phyloP scores from a whole-genome alignment of 192 early-diverging fungal genomes.

The Backusella morwellensis region DNA sequence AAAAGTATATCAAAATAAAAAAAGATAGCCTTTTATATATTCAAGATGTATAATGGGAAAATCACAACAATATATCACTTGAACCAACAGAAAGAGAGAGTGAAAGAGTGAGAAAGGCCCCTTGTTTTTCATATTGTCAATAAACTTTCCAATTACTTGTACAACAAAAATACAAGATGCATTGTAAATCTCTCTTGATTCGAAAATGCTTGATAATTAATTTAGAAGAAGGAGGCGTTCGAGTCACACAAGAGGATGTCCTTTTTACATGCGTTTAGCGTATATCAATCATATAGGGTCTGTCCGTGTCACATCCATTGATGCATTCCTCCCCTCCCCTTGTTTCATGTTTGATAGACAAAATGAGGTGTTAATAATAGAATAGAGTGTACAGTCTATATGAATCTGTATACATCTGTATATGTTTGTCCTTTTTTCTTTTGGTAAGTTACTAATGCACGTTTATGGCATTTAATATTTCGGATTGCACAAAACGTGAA shows the following conservation, averaged over 20 bases:
- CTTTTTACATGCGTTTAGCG: not conserved
- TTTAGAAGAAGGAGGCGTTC: not conserved
- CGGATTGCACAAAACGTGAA: not conserved
- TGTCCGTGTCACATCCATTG: not conserved
- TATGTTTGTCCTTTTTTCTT: not conserved
- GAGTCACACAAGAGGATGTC: not conserved
- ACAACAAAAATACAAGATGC: slow-evolving; percentile 2
- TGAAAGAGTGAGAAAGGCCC: not conserved
- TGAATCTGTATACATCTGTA: not conserved
- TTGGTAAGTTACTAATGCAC: not conserved
- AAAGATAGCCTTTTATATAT: not conserved
- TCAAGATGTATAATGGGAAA: not conserved
- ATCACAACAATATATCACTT: not conserved
- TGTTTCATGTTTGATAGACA: not conserved
- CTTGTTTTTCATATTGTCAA: not conserved
- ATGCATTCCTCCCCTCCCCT: not conserved
- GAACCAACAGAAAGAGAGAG: not conserved
- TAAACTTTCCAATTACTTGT: not conserved
- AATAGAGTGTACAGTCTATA: too few species aligned
- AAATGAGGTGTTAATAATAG: too few species aligned
- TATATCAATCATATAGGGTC: not conserved
- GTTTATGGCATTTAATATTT: not conserved
- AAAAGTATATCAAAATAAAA: not conserved
- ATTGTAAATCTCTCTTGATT: not conserved
- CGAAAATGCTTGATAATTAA: not conserved